A percentile compares a stretch with the other conserved stretches of the same genome.
These are phyloP conservation scores for Miscanthus lutarioriparius DNA, from an alignment of 176 grass and related monocot genomes.

Conservation along the genomic window DNA sequence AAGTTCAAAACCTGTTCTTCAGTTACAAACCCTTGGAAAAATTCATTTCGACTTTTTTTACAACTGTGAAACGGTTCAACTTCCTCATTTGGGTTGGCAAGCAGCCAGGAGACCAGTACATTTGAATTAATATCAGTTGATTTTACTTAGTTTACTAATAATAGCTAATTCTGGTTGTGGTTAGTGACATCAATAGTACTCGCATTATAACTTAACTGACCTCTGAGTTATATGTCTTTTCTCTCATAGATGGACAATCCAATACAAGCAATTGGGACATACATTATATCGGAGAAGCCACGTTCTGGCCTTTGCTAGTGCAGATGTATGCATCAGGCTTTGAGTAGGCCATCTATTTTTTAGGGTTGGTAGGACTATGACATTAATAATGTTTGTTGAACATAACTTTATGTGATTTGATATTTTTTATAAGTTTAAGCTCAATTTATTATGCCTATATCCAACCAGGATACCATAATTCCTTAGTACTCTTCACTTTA, in stretches of 20 bases:
- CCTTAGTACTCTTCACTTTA: no score
- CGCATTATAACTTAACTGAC: not conserved
- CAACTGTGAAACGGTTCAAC: not conserved
- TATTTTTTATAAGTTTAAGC: not conserved
- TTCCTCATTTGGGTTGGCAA: not conserved
- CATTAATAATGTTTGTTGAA: constrained; percentile 13
- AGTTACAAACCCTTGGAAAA: not conserved
- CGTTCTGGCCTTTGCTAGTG: constrained; percentile 56
- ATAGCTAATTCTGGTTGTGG: constrained; percentile 14
- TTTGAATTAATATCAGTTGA: not conserved
- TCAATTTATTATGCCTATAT: not conserved
- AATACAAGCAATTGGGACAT: constrained; percentile 37
- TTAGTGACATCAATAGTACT: constrained; percentile 13
- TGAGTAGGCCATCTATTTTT: constrained; percentile 26
- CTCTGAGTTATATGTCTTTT: constrained; percentile 27
- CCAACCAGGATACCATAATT: not conserved
- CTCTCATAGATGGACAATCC: constrained; percentile 49
- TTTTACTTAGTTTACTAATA: not conserved
- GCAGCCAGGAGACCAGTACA: not conserved
- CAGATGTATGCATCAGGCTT: constrained; percentile 56
- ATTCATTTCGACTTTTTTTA: not conserved
- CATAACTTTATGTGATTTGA: not conserved
- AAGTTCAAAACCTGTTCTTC: not conserved
- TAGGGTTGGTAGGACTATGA: constrained; percentile 15
- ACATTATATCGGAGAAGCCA: constrained; percentile 43